A percentile compares a stretch with the other conserved stretches of the same genome.
phyloP scores from a whole-genome alignment of 2,329 filamentous ascomycete genomes.

The Raffaelea arxii region DNA sequence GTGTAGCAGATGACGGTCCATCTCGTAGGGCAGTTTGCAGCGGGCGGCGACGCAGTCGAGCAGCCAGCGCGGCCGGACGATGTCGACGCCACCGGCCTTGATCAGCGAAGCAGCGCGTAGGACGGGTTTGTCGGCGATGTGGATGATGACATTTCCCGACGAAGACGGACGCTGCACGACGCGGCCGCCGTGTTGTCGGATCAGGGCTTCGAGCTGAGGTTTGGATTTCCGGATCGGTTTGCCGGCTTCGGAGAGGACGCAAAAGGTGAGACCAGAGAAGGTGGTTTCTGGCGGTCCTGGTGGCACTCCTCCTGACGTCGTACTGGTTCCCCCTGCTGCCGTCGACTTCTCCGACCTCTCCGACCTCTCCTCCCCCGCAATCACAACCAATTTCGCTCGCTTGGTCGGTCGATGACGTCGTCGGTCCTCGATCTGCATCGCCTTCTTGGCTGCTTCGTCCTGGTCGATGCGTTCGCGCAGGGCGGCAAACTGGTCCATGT shows the following conservation, averaged over 20 bases:
- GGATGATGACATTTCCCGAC: constrained; percentile 51
- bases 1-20: constrained; percentile 62
- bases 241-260: constrained; percentile 67
- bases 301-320: constrained; percentile 26
- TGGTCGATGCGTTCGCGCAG: constrained; percentile 60
- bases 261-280: constrained; percentile 72
- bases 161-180: constrained; percentile 68
- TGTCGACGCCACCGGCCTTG: constrained; percentile 56
- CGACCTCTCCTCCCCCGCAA: constrained; percentile 56
- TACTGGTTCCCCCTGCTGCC: constrained; percentile 11
- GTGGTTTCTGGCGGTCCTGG: constrained; percentile 23
- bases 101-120: constrained; percentile 79
- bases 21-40: constrained; percentile 49
- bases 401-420: constrained; percentile 44
- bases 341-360: too few relatives aligned
- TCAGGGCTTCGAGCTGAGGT: constrained; percentile 64
- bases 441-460: constrained; percentile 59
- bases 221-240: constrained; percentile 67
- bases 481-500: constrained; percentile 65
- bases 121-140: constrained; percentile 69
- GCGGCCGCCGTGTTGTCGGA: constrained; percentile 75
- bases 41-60: constrained; percentile 63
- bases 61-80: constrained; percentile 75
- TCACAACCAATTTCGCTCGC: constrained; percentile 55
- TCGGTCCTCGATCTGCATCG: constrained; percentile 67